phyloP scores from a whole-genome alignment of 2,329 filamentous ascomycete genomes.

The Ophiostoma australiae region DNA sequence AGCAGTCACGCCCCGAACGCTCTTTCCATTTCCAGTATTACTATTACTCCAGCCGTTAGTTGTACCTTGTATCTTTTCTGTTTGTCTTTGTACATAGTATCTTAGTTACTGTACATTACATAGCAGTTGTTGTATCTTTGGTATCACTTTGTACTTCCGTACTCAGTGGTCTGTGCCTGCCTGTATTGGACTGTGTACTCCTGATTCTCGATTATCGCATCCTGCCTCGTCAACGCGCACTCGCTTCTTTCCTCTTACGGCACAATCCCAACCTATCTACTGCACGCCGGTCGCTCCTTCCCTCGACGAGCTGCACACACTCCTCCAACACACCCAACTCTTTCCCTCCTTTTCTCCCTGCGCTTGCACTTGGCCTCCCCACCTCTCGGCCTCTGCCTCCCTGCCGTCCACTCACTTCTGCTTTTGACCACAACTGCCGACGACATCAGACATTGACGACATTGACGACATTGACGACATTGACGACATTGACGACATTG shows the following conservation, averaged over 20 bases:
- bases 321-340: background rate
- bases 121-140: background rate
- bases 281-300: conserved; percentile 4
- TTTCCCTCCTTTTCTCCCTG: background rate
- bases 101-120: too few relatives aligned
- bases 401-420: conserved; percentile 2
- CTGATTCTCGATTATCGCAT: conserved; percentile 1
- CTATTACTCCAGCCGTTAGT: conserved; percentile 1
- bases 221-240: conserved; percentile 15
- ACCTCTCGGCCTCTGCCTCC: background rate
- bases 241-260: conserved; percentile 13
- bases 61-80: background rate
- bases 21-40: conserved; percentile 14
- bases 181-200: background rate
- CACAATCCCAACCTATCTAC: background rate
- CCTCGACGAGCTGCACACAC: background rate
- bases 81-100: too few relatives aligned
- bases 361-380: background rate
- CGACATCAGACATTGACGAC: background rate
- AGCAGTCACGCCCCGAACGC: background rate
- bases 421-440: background rate
- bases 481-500: background rate
- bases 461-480: background rate
- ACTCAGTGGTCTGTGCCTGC: background rate
- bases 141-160: background rate